These are phyloP conservation scores for Funneliformis geosporum DNA, from an alignment of 192 early-diverging fungal species.

Conservation along the genomic window DNA sequence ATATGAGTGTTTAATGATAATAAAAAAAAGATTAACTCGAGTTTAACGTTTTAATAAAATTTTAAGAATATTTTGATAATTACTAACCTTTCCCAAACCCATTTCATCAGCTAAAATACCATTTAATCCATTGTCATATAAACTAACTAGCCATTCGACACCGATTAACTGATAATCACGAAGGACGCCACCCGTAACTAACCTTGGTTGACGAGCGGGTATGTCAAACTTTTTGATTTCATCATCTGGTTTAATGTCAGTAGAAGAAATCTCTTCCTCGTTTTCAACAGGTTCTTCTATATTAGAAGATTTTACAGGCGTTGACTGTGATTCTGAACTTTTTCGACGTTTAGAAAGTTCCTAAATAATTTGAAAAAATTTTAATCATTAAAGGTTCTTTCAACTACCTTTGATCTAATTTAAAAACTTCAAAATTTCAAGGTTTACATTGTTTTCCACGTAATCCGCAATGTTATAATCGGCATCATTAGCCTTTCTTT, in stretches of 20 bases:
- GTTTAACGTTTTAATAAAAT: background rate
- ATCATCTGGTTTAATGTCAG: conserved; percentile 21
- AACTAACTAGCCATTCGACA: conserved; percentile 91
- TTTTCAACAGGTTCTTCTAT: conserved; percentile 14
- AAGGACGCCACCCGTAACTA: conserved; percentile 83
- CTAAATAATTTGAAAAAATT: background rate
- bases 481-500: conserved; percentile 51
- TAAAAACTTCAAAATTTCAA: background rate
- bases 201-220: conserved; percentile 73
- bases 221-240: conserved; percentile 44
- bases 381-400: background rate
- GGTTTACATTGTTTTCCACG: conserved; percentile 44
- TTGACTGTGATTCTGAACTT: background rate
- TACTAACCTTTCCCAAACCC: conserved; percentile 80
- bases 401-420: too few relatives aligned
- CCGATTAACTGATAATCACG: conserved; percentile 94
- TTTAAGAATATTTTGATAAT: background rate
- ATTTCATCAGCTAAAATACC: conserved; percentile 97
- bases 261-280: conserved; percentile 19
- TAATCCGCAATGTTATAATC: conserved; percentile 55
- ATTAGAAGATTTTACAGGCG: conserved; percentile 29
- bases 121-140: conserved; percentile 96
- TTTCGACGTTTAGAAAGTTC: conserved; percentile 25
- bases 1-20: background rate
- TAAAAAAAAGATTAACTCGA: background rate